Conservation (phyloP, 441 rosid genomes). For the Eugenia klotzschiana region DNA sequence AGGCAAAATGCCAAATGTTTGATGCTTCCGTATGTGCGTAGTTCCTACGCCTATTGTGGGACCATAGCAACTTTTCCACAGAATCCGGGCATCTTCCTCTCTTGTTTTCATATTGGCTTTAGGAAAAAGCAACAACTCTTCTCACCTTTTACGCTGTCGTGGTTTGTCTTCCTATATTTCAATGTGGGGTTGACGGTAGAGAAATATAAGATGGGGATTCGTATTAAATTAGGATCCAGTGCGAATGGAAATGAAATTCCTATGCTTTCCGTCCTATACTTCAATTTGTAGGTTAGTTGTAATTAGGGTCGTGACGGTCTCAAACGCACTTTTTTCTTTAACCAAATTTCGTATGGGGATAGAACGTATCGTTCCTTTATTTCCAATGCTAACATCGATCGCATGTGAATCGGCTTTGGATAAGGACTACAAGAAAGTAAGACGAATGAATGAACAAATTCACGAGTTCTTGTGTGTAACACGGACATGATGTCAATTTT, state of each 20-base stretch:
- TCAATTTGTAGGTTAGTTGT: not conserved
- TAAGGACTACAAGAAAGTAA: no score
- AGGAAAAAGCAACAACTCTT: not conserved
- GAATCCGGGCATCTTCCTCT: not conserved
- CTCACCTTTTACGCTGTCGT: not conserved
- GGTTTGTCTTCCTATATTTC: not conserved
- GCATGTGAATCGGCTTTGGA: no score
- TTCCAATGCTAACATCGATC: not conserved
- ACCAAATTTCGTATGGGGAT: not conserved
- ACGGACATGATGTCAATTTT: not conserved
- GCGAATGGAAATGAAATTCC: not conserved
- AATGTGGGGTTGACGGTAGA: not conserved
- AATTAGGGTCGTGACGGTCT: not conserved
- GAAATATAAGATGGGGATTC: not conserved
- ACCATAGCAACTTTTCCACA: not conserved
- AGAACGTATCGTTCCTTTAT: no score
- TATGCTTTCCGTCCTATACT: not conserved
- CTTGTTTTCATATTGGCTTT: not conserved
- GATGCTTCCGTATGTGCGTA: not conserved
- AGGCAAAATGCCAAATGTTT: not conserved
- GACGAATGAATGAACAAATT: not conserved
- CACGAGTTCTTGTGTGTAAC: not conserved
- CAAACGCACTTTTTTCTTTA: rapidly evolving
- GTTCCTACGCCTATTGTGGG: not conserved
- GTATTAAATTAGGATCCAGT: not conserved